Base-by-base conservation (phyloP, 1,139 yeast species). In the Yamadazyma kanchanaburiensis region DNA sequence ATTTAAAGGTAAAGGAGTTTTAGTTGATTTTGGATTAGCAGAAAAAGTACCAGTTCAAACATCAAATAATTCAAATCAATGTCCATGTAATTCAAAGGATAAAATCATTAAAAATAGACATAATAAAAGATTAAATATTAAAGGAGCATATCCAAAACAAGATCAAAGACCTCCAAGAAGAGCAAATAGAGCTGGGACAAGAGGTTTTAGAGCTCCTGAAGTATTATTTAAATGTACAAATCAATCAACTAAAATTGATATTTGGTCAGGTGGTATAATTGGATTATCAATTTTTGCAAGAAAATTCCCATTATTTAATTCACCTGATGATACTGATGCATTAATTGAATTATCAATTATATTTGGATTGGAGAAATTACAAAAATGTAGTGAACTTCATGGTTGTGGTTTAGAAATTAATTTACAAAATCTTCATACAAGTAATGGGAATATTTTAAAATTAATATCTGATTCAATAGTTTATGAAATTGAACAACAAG, bases 161-260 rank as follows among this genome's bases (percentile, higher is more conserved):
- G 95, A 86, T 55, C 77, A 77, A 35, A 65, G 97, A 39, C 87
- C 95, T 2, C 88, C 94, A 2, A 73, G 95, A 48, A 70, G 98
- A 37, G 97, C 97, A 2, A 91, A 91, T 50, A 77, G 99, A 47
- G 98, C 98, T 1, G 99, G 99, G 2, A 94, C 99, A 0, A 73
- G 98, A 46, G 97, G 97, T 0, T 88, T 88, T 52, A 70, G 97
- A 43, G 96, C 97, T 0, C 96, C 96, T 0, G 97, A 88, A 53
- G 96, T 88, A 3, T 62, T 89, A 35, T 74, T 88, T 57, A 87
- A 87, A 53, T 88, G 97, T 55, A 77, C 86, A 2, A 80, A 84
- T 37, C 97, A 89, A 58, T 70, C 83, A 6, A 75, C 86, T 2
- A 81, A 81, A 51, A 76, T 88, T 24, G 96, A 88, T 55, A 74